A percentile compares a stretch with the other conserved stretches of the same genome.
Evolutionary conservation across 352 stramenopile species (phyloP).

Genomic region (Phytophthora rubi): DNA sequence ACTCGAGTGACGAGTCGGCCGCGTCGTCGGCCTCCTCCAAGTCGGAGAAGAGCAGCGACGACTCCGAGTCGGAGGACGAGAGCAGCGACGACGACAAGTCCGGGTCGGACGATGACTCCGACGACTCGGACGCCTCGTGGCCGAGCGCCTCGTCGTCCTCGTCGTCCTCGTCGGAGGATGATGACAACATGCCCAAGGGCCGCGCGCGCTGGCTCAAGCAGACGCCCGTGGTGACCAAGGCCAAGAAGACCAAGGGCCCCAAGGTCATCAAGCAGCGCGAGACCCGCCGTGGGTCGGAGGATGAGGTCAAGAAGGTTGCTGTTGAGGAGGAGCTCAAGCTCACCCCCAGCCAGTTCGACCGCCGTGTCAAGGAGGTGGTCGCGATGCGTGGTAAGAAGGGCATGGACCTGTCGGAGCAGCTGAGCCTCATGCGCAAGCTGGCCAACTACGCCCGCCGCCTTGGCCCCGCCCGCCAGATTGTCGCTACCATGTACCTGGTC

Average conservation of each 20-base stretch:
- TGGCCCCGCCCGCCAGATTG: constrained; percentile 74
- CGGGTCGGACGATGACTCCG: constrained; percentile 49
- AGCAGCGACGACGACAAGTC: constrained; percentile 27
- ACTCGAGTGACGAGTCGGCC: constrained; percentile 11
- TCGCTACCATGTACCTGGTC: constrained; percentile 85
- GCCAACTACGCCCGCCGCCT: constrained; percentile 81
- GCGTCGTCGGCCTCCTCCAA: constrained; percentile 44
- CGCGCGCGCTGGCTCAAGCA: constrained; percentile 97
- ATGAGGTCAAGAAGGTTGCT: constrained; percentile 52
- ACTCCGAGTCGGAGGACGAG: constrained; percentile 30
- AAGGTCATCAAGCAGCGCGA: constrained; percentile 54
- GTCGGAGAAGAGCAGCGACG: constrained; percentile 19
- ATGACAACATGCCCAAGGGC: constrained; percentile 93
- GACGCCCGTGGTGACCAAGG: constrained; percentile 69
- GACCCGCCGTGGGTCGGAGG: constrained; percentile 58
- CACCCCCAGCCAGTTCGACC: constrained; percentile 77
- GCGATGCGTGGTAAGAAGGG: constrained; percentile 86
- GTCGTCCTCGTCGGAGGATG: constrained; percentile 71
- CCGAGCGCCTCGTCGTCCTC: constrained; percentile 67
- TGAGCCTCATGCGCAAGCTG: constrained; percentile 76
- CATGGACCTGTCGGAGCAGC: constrained; percentile 76
- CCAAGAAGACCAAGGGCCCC: constrained; percentile 51
- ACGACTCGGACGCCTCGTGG: constrained; percentile 59
- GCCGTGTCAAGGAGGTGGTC: constrained; percentile 86
- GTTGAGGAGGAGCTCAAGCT: constrained; percentile 89